phyloP scores from a whole-genome alignment of 169 alveolate genomes.

The Perkinsus olseni region DNA sequence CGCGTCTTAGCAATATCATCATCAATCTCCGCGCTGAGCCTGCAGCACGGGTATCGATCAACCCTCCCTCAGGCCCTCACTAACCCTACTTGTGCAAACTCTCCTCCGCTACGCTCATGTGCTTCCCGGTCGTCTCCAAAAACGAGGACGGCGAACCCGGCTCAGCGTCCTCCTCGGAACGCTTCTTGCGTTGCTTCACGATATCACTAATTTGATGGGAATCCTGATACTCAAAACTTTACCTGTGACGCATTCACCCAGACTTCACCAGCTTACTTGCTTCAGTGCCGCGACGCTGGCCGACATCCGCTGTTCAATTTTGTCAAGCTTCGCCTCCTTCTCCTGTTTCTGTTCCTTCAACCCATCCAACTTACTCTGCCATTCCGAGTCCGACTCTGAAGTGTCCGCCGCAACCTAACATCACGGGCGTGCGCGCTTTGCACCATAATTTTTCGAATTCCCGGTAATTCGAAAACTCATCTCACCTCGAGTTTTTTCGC shows the following conservation, averaged over 20 bases:
- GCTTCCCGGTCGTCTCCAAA: neutral
- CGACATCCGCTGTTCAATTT: neutral
- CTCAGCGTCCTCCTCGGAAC: neutral
- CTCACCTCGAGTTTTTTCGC: neutral
- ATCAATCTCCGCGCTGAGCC: no score
- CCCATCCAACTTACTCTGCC: neutral
- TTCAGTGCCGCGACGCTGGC: neutral
- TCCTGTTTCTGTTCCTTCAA: neutral
- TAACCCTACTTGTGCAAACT: neutral
- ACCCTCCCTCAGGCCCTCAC: neutral
- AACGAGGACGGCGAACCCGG: no score
- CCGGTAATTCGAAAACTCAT: no score
- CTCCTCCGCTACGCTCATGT: neutral
- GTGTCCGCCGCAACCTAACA: neutral
- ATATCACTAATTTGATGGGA: neutral
- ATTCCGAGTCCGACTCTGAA: neutral
- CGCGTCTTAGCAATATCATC: neutral
- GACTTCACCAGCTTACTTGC: neutral
- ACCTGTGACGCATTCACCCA: neutral
- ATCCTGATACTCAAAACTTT: neutral
- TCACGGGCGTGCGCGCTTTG: no score
- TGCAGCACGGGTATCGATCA: neutral
- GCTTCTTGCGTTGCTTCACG: neutral
- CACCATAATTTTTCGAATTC: no score
- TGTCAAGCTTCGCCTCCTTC: neutral